A percentile compares a stretch with the other conserved stretches of the same genome.
Evolutionary conservation across 805 yeast species (phyloP).

Genomic region (Komagataella mondaviorum): DNA sequence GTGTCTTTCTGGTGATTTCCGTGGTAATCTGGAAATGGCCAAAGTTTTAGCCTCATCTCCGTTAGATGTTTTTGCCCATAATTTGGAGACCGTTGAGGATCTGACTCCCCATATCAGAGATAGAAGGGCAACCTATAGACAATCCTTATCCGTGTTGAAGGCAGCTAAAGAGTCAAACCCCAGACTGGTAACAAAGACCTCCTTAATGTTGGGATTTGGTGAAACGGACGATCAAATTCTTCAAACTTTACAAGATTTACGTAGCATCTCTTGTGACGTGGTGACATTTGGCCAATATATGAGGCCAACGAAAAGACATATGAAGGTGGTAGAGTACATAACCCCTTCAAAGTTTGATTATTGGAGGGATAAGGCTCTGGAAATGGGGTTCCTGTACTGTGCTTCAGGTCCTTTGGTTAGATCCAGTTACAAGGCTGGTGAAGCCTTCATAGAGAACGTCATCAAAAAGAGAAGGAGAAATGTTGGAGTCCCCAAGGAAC

Average conservation of each 20-base stretch:
- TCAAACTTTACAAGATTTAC: conserved; percentile 62
- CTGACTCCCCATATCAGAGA: conserved; percentile 93
- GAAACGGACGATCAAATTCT: conserved; percentile 85
- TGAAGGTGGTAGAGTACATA: conserved; percentile 93
- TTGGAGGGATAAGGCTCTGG: conserved; percentile 81
- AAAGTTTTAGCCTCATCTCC: conserved; percentile 74
- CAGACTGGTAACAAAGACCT: conserved; percentile 76
- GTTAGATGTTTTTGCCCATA: conserved; percentile 93
- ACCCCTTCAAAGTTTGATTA: conserved; percentile 89
- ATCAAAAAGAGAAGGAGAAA: conserved; percentile 56
- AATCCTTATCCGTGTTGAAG: conserved; percentile 63
- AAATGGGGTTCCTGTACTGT: conserved; percentile 88
- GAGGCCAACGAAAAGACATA: conserved; percentile 97
- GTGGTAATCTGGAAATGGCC: conserved; percentile 80
- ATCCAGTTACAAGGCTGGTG: conserved; percentile 97
- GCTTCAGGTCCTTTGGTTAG: conserved; percentile 97
- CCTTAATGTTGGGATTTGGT: conserved; percentile 93
- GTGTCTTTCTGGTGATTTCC: conserved; percentile 87
- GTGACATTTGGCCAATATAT: conserved; percentile 98
- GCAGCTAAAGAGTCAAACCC: conserved; percentile 75
- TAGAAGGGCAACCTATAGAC: conserved; percentile 91
- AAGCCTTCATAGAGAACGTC: conserved; percentile 90
- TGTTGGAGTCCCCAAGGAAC: conserved; percentile 18
- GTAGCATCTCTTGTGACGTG: conserved; percentile 74
- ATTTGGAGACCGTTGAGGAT: conserved; percentile 90